A percentile compares a stretch with the other conserved stretches of the same genome.
These are phyloP conservation scores for Calocybe gambosa DNA, from an alignment of 1,284 basidiomycete genomes.

Conservation along the genomic window DNA sequence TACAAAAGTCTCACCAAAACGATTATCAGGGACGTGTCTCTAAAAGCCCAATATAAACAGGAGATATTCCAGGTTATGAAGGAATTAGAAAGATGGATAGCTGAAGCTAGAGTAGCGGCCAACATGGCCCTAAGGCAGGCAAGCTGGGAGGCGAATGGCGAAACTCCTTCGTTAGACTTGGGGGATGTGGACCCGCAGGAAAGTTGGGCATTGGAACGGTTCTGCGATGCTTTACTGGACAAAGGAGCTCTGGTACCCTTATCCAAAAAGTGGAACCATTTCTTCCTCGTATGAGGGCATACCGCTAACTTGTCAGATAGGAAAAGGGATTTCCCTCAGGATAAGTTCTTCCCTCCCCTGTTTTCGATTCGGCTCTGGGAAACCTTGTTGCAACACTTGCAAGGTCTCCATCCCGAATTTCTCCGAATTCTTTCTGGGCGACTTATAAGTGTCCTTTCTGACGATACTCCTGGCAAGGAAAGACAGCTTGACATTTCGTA, in stretches of 20 bases:
- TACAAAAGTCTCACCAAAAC: constrained; percentile 67
- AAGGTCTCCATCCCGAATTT: constrained; percentile 50
- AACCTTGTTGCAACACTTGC: constrained; percentile 62
- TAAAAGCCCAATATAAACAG: constrained; percentile 44
- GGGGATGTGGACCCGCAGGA: constrained; percentile 41
- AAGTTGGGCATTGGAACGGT: constrained; percentile 58
- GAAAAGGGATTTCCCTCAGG: constrained; percentile 48
- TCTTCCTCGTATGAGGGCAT: background rate
- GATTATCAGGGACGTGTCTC: constrained; percentile 53
- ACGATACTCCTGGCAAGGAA: constrained; percentile 11
- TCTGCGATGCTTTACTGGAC: constrained; percentile 58
- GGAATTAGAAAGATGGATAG: constrained; percentile 67
- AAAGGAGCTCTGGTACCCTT: constrained; percentile 71
- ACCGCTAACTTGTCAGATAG: constrained; percentile 29
- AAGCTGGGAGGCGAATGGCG: constrained; percentile 35
- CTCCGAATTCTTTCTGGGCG: constrained; percentile 44
- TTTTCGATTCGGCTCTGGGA: constrained; percentile 62
- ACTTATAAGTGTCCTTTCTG: constrained; percentile 37
- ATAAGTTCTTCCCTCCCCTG: constrained; percentile 44
- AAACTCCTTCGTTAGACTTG: constrained; percentile 20
- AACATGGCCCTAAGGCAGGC: constrained; percentile 40
- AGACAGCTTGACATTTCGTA: constrained; percentile 35
- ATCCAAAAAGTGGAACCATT: constrained; percentile 61
- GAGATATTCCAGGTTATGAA: constrained; percentile 45
- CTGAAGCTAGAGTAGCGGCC: constrained; percentile 60